Percentiles rank a stretch among this genome's conserved stretches.
Conservation (phyloP, 2,329 filamentous ascomycete species). For the Arthroderma sp. region DNA sequence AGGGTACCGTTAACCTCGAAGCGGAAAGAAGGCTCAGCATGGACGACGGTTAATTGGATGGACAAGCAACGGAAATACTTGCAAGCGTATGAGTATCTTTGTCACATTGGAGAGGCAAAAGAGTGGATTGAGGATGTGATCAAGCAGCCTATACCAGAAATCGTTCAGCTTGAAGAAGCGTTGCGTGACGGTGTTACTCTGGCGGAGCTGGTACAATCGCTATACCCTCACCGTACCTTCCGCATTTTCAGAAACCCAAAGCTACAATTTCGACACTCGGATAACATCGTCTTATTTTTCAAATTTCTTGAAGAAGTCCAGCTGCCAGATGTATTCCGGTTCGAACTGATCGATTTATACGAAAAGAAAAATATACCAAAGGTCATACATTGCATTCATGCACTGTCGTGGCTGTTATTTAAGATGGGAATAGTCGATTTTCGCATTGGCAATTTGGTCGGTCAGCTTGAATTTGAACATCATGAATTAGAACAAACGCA, state of each 20-base stretch:
- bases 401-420: conserved; percentile 91
- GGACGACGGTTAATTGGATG: conserved; percentile 91
- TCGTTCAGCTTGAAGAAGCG: conserved; percentile 86
- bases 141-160: conserved; percentile 71
- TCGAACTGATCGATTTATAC: conserved; percentile 93
- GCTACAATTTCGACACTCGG: conserved; percentile 87
- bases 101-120: conserved; percentile 96
- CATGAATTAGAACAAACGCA: conserved; percentile 96
- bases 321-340: conserved; percentile 87
- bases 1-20: conserved; percentile 32
- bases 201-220: conserved; percentile 81
- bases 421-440: conserved; percentile 91
- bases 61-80: conserved; percentile 94
- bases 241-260: conserved; percentile 77
- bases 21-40: conserved; percentile 48
- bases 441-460: conserved; percentile 89
- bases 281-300: conserved; percentile 96
- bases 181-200: conserved; percentile 85
- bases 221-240: conserved; percentile 61
- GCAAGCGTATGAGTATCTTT: conserved; percentile 95
- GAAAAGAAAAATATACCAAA: conserved; percentile 99
- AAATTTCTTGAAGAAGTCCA: conserved; percentile 83
- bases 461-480: conserved; percentile 92
- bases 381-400: conserved; percentile 97
- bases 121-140: conserved; percentile 97